Evolutionary conservation across 805 yeast genomes (phyloP).

Genomic region (Wickerhamiella siamensis): DNA sequence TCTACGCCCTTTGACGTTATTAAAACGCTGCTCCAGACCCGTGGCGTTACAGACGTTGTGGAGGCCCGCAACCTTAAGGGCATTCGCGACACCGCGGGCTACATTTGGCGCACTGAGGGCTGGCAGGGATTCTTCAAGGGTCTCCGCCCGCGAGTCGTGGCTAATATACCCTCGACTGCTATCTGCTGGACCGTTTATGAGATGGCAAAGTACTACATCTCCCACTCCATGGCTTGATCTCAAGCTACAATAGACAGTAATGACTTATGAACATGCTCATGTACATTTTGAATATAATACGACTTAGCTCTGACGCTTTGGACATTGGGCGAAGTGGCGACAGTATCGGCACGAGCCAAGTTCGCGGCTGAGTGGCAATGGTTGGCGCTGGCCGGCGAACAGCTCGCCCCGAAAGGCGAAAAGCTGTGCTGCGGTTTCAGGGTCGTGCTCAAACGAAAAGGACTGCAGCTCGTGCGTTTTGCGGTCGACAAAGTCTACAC

Average conservation of each 20-base stretch:
- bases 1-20: constrained; percentile 89
- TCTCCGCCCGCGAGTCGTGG: constrained; percentile 74
- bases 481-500: neutral
- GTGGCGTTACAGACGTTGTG: constrained; percentile 28
- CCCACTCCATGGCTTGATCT: neutral
- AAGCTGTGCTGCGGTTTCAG: neutral
- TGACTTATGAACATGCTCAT: neutral
- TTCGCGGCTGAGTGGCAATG: constrained; percentile 1
- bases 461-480: neutral
- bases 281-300: neutral
- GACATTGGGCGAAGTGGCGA: neutral
- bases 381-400: constrained; percentile 7
- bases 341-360: neutral
- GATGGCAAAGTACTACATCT: constrained; percentile 70
- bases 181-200: constrained; percentile 97
- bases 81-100: constrained; percentile 53
- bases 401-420: constrained; percentile 8
- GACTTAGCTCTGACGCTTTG: neutral
- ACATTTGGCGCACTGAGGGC: constrained; percentile 36
- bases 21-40: constrained; percentile 80
- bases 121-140: constrained; percentile 66
- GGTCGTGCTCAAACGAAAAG: neutral
- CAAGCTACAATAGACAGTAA: constrained; percentile 1
- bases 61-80: constrained; percentile 45
- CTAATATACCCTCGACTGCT: constrained; percentile 92